A percentile compares a stretch with the other conserved stretches of the same genome.
Evolutionary conservation across 768 basidiomycete species (phyloP).

Genomic region (Suillus luteus): DNA sequence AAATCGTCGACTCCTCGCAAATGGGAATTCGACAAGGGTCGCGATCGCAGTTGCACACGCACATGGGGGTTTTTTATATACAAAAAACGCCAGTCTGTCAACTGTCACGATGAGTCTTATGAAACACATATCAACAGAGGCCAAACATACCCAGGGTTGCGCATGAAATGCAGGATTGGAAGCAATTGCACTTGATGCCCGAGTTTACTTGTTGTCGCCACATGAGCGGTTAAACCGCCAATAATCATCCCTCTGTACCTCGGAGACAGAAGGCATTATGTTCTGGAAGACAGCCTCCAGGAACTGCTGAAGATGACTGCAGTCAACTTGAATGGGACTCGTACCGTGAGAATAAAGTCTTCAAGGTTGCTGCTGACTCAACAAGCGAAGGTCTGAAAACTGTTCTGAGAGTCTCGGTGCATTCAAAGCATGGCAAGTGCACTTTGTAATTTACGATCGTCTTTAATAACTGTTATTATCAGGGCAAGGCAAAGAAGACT

Average conservation of each 20-base stretch:
- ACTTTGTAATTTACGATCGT: not conserved
- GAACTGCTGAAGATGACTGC: not conserved
- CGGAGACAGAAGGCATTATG: not conserved
- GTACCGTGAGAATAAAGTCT: constrained; percentile 1
- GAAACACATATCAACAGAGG: not conserved
- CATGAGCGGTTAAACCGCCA: not conserved
- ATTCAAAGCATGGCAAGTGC: constrained; percentile 23
- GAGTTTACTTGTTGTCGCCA: no score
- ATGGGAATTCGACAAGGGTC: not conserved
- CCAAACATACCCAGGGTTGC: not conserved
- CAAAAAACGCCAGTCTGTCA: constrained; percentile 1
- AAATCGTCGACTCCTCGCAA: not conserved
- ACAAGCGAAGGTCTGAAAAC: not conserved
- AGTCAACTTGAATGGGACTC: not conserved
- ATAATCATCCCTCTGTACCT: not conserved
- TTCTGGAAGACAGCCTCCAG: not conserved
- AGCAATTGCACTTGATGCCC: not conserved
- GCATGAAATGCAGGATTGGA: no score
- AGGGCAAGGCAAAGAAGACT: constrained; percentile 93
- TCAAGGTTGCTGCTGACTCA: not conserved
- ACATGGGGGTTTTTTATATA: not conserved
- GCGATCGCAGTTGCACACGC: constrained; percentile 12
- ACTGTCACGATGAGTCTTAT: not conserved
- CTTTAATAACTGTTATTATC: not conserved
- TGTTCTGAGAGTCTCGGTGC: not conserved